These are phyloP conservation scores for Dichomitus squalens DNA, from an alignment of 1,284 basidiomycete genomes.

Conservation along the genomic window DNA sequence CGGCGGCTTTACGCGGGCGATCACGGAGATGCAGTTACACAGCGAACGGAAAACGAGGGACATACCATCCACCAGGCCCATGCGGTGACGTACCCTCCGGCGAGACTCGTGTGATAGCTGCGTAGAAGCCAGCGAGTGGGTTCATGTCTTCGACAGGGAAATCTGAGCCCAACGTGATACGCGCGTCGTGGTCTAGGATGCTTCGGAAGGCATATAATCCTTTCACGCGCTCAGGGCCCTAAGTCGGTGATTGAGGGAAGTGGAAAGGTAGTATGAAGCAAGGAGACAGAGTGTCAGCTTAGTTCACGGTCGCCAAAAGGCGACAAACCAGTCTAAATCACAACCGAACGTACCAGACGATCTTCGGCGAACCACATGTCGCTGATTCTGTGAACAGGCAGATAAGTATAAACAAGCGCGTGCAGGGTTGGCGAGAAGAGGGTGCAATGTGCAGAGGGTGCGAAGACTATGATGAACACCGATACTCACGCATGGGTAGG, in stretches of 20 bases:
- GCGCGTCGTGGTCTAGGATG: slow-evolving; percentile 61
- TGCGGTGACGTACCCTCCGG: slow-evolving; percentile 78
- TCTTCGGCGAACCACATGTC: slow-evolving; percentile 92
- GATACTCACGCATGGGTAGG: slow-evolving; percentile 82
- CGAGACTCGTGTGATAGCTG: slow-evolving; percentile 80
- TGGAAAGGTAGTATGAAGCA: not conserved
- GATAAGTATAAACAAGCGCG: not conserved
- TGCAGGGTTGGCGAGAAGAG: slow-evolving; percentile 7
- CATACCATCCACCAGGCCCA: slow-evolving; percentile 81
- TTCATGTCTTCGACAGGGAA: slow-evolving; percentile 87
- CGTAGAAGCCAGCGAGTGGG: slow-evolving; percentile 80
- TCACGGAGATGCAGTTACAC: not conserved
- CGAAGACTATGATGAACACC: not conserved
- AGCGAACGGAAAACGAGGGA: slow-evolving; percentile 1
- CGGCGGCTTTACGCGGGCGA: too few relatives aligned
- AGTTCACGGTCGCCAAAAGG: not conserved
- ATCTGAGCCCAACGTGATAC: slow-evolving; percentile 81
- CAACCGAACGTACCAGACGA: slow-evolving; percentile 57
- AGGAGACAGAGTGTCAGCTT: not conserved
- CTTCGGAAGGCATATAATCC: slow-evolving; percentile 87
- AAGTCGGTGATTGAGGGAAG: not conserved
- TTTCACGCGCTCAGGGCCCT: slow-evolving; percentile 84
- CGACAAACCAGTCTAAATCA: not conserved
- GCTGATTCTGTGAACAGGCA: slow-evolving; percentile 51
- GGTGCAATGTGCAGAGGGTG: not conserved